A percentile compares a stretch with the other conserved stretches of the same genome.
These are phyloP conservation scores for Coemansia sp. DNA, from an alignment of 192 early-diverging fungal species.

Conservation along the genomic window DNA sequence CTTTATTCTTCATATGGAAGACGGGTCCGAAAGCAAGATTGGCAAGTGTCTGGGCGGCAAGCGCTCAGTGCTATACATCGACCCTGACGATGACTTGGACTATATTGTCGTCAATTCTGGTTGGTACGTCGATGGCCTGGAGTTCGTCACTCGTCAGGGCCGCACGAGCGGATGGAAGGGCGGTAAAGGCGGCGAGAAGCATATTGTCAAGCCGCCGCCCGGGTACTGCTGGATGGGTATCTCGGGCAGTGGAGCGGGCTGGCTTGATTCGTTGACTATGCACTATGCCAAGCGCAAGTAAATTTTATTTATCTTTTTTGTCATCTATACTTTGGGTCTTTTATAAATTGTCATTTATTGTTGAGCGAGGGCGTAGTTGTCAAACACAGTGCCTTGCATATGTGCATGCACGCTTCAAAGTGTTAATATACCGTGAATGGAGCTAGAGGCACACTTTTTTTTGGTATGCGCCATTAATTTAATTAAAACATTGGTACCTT, in stretches of 20 bases:
- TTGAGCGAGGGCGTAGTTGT: slow-evolving; percentile 1
- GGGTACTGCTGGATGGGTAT: slow-evolving; percentile 59
- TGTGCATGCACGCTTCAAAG: background rate
- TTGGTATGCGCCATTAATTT: background rate
- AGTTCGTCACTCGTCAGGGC: slow-evolving; percentile 56
- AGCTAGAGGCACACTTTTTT: background rate
- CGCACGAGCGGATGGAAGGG: slow-evolving; percentile 59
- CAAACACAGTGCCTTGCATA: slow-evolving; percentile 7
- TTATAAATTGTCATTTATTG: background rate
- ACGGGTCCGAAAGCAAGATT: slow-evolving; percentile 42
- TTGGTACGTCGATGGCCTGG: slow-evolving; percentile 62
- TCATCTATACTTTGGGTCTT: background rate
- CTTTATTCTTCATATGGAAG: slow-evolving; percentile 45
- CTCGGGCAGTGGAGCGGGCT: slow-evolving; percentile 54
- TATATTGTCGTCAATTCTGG: slow-evolving; percentile 56
- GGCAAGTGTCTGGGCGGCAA: slow-evolving; percentile 49
- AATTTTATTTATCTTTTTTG: slow-evolving; percentile 3
- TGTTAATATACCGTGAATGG: background rate
- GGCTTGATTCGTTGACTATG: slow-evolving; percentile 59
- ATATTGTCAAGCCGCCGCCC: slow-evolving; percentile 51
- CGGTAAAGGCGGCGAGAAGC: slow-evolving; percentile 50
- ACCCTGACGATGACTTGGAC: slow-evolving; percentile 52
- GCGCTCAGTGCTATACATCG: slow-evolving; percentile 31
- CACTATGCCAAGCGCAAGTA: slow-evolving; percentile 38
- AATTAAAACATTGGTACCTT: background rate